A percentile compares a stretch with the other conserved stretches of the same genome.
phyloP scores from a whole-genome alignment of 768 basidiomycete genomes.

The Hydnomerulius pinastri region DNA sequence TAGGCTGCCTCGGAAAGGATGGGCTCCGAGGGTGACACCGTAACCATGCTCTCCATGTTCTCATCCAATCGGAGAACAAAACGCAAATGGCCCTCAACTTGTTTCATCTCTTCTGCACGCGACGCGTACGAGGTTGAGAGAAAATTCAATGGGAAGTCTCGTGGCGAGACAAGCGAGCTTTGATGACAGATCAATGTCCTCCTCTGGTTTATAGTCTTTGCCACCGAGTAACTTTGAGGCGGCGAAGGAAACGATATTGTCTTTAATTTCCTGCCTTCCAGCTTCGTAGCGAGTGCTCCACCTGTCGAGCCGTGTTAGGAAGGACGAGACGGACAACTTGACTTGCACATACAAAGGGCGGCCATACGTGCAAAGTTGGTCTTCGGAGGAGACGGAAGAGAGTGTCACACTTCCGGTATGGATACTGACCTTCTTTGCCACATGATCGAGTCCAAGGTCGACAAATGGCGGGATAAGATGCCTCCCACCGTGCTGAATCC shows the following conservation, averaged over 20 bases:
- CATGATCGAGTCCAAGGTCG: conserved; percentile 27
- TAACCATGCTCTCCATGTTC: conserved; percentile 21
- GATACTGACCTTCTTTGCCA: conserved; percentile 10
- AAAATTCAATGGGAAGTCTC: conserved; percentile 33
- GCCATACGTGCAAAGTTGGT: conserved; percentile 21
- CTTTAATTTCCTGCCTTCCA: too few relatives aligned
- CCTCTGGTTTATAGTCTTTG: background rate
- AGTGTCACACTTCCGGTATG: background rate
- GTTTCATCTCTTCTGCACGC: conserved; percentile 19
- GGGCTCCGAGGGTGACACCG: too few relatives aligned
- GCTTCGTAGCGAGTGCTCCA: conserved; percentile 15
- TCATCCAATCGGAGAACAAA: conserved; percentile 19
- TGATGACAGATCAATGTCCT: conserved; percentile 11
- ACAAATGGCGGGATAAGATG: too few relatives aligned
- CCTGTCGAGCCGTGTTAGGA: conserved; percentile 1
- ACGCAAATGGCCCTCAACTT: conserved; percentile 36
- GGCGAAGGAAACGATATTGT: conserved; percentile 17
- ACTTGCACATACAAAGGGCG: conserved; percentile 25
- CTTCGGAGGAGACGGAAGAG: background rate
- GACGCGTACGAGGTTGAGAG: conserved; percentile 15
- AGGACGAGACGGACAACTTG: background rate
- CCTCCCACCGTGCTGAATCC: conserved; percentile 15
- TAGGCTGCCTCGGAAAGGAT: conserved; percentile 31
- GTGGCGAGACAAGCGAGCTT: conserved; percentile 23
- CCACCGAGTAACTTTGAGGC: conserved; percentile 13